Conservation (phyloP, 495 filamentous ascomycete species). For the Astrothelium macrocarpum region DNA sequence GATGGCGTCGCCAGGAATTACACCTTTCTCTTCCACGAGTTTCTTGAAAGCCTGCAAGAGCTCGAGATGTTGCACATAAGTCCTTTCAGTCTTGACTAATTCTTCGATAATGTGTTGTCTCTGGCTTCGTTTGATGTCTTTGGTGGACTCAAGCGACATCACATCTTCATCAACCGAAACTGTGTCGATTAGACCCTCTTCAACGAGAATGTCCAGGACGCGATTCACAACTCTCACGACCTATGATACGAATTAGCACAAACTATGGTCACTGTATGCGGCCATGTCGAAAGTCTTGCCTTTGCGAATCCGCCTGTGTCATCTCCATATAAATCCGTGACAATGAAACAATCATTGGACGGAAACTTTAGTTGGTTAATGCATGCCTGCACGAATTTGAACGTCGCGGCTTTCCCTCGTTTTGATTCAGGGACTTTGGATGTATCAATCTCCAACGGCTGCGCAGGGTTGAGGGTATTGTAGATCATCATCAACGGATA, state of each 20-base stretch:
- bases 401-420: slow-evolving; percentile 54
- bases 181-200: slow-evolving; percentile 48
- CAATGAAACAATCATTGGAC: slow-evolving; percentile 76
- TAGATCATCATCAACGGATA: slow-evolving; percentile 81
- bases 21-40: slow-evolving; percentile 72
- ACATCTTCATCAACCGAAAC: slow-evolving; percentile 12
- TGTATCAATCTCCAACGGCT: slow-evolving; percentile 54
- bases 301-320: slow-evolving; percentile 98
- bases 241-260: slow-evolving; percentile 31
- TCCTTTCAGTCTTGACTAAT: slow-evolving; percentile 84
- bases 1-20: slow-evolving; percentile 78
- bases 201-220: slow-evolving; percentile 77
- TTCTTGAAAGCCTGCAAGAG: slow-evolving; percentile 90
- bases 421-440: slow-evolving; percentile 51
- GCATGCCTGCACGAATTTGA: slow-evolving; percentile 62
- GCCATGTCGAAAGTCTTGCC: slow-evolving; percentile 37
- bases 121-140: slow-evolving; percentile 53
- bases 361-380: slow-evolving; percentile 63
- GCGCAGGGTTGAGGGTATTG: slow-evolving; percentile 64
- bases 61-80: slow-evolving; percentile 97
- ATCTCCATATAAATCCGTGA: slow-evolving; percentile 82
- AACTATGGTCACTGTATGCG: neutral
- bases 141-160: slow-evolving; percentile 11
- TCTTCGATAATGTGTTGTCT: slow-evolving; percentile 83
- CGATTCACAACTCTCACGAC: slow-evolving; percentile 77